phyloP scores from a whole-genome alignment of 805 yeast species.

The Yarrowia bubula region DNA sequence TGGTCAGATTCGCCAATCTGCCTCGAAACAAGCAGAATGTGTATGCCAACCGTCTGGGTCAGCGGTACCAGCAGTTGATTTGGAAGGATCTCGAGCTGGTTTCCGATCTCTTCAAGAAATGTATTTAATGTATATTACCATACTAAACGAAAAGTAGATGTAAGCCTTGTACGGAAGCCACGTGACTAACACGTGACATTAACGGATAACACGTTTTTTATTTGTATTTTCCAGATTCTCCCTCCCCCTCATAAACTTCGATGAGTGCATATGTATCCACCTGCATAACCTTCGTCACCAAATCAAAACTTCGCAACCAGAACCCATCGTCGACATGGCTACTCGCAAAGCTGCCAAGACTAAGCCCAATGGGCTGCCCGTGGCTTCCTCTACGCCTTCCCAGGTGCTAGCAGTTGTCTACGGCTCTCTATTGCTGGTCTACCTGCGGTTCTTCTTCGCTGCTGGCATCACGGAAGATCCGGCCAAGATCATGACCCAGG shows the following conservation, averaged over 20 bases:
- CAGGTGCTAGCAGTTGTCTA: conserved; percentile 15
- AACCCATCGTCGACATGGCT: conserved; percentile 15
- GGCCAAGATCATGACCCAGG: conserved; percentile 30
- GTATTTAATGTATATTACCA: background rate
- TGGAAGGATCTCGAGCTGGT: conserved; percentile 22
- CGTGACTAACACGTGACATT: background rate
- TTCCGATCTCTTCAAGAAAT: conserved; percentile 18
- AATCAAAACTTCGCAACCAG: conserved; percentile 16
- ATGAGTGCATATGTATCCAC: background rate
- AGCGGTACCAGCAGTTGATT: conserved; percentile 19
- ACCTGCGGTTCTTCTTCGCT: conserved; percentile 11
- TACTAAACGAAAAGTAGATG: background rate
- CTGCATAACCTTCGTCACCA: conserved; percentile 22
- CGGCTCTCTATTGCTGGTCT: conserved; percentile 5
- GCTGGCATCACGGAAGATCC: conserved; percentile 29
- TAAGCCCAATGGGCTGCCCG: conserved; percentile 15
- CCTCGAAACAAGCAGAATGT: conserved; percentile 28
- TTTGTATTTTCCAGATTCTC: background rate
- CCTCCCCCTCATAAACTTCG: background rate
- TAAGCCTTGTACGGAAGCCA: no score
- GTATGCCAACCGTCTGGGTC: conserved; percentile 21
- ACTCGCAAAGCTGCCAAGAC: conserved; percentile 16
- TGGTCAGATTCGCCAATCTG: conserved; percentile 35
- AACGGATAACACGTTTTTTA: no score
- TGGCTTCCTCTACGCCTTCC: background rate